Base-by-base conservation (phyloP, 176 grass and related monocot species). In the Hsuehochloa calcarea region DNA sequence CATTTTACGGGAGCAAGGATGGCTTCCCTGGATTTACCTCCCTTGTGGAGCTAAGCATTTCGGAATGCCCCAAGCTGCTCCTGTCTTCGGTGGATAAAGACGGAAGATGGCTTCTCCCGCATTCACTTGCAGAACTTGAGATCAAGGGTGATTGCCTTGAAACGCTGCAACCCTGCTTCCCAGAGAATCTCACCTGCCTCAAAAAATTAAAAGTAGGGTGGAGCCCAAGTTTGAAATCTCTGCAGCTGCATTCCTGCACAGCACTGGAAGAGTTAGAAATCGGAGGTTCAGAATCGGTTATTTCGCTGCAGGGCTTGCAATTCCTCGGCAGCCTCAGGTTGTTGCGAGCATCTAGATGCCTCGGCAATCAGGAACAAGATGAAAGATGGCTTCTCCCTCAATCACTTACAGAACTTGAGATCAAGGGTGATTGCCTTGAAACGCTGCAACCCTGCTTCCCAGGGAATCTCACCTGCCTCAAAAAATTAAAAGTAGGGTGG, bases 11-110 rank as follows among this genome's bases (percentile, higher is more conserved):
- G 19, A 40, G 14, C 29, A 39, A 70, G 0, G 6, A 60, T 7
- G 20, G 5, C 10, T 50, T 87, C 2, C 4, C 47, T 10, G 9
- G 0, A 31, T 77, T 82, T 63, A 51, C 72, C 26, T 61, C 79
- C 38, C 79, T 88, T 11, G 2, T 65, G 73, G 0, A 65, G 55
- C 22, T 88, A 34, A 0, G 0, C 0, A 23, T 72, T 63, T 0
- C 0, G 0, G 0, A 0, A 0, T 72, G 80, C 43, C 11, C n/a
- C 4, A 0, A 2, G 16, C 23, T 64, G 7, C 1, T 77, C 22
- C 5, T 3, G 0, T 54, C 5, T 41, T 51, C 37, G 10, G 73
- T 25, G 26, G 5, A 26, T n/a, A 75, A 37, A 5, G 61, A 35
- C 0, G 31, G 39, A 87, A 71, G 16, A 43, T 88, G 44, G 11